Evolutionary conservation across 345 rosid species (phyloP).

Genomic region (Salix purpurea): DNA sequence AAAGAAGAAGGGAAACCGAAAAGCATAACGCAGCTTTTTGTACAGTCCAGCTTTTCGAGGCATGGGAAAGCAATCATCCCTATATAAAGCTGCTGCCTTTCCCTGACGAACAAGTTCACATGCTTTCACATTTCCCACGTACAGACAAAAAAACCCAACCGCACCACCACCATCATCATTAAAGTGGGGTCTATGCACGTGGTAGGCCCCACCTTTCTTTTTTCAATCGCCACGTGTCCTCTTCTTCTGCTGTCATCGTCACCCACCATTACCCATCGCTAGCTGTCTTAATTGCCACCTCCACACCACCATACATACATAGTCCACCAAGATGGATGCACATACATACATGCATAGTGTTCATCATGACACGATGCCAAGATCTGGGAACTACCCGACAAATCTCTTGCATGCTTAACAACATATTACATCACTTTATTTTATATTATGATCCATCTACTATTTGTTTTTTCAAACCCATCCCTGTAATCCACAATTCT

Average conservation of each 20-base stretch:
- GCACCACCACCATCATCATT: not conserved
- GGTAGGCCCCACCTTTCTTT: constrained; percentile 23
- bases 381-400: not conserved
- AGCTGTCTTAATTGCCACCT: constrained; percentile 18
- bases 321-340: not conserved
- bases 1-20: too few species aligned
- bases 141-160: not conserved
- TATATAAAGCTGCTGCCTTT: not conserved
- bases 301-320: not conserved
- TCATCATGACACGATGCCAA: not conserved
- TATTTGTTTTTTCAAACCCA: not conserved
- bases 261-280: constrained; percentile 4
- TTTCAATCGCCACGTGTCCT: constrained; percentile 29
- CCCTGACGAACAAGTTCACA: not conserved
- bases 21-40: not conserved
- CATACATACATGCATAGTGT: too few species aligned
- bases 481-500: not conserved
- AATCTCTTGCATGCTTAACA: not conserved
- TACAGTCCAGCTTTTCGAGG: not conserved
- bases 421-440: not conserved
- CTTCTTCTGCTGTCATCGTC: constrained; percentile 12
- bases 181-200: constrained; percentile 11
- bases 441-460: not conserved
- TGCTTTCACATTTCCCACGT: not conserved
- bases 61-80: not conserved